A percentile compares a stretch with the other conserved stretches of the same genome.
These are phyloP conservation scores for Bryoerythrophyllum caledonicum DNA, from an alignment of 225 moss, liverwort and hornwort species.

Conservation along the genomic window DNA sequence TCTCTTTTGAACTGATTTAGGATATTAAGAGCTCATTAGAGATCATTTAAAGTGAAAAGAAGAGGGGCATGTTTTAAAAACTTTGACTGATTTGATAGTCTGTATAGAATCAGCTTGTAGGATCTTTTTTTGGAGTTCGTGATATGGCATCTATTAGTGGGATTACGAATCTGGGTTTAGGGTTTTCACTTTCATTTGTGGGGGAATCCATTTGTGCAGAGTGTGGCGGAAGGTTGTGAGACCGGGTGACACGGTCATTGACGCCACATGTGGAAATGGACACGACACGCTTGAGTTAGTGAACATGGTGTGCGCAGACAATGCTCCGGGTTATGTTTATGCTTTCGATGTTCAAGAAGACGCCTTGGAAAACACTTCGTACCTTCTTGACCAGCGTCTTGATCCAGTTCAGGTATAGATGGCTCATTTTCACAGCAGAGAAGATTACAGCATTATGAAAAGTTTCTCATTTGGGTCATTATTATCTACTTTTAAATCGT, in stretches of 20 bases:
- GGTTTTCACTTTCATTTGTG: constrained; percentile 8
- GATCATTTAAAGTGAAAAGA: no score
- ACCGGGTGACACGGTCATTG: constrained; percentile 80
- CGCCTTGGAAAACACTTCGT: constrained; percentile 71
- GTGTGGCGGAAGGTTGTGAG: constrained; percentile 79
- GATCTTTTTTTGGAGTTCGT: background rate
- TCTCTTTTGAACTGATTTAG: no score
- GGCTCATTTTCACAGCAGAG: background rate
- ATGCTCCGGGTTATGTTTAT: constrained; percentile 67
- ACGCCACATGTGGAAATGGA: constrained; percentile 95
- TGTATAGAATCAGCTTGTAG: background rate
- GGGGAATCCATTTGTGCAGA: constrained; percentile 40
- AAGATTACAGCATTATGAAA: background rate
- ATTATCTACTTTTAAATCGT: background rate
- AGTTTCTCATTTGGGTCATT: background rate
- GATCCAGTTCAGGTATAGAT: constrained; percentile 56
- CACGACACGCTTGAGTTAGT: constrained; percentile 83
- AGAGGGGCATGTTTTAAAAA: no score
- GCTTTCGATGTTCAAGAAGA: constrained; percentile 87
- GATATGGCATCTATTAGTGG: background rate
- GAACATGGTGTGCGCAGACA: constrained; percentile 65
- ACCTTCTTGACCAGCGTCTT: constrained; percentile 69
- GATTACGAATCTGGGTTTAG: background rate
- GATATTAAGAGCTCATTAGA: no score
- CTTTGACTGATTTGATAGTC: background rate